A percentile compares a stretch with the other conserved stretches of the same genome.
Evolutionary conservation across 2,329 filamentous ascomycete genomes (phyloP).

Genomic region (Venturia nashicola): DNA sequence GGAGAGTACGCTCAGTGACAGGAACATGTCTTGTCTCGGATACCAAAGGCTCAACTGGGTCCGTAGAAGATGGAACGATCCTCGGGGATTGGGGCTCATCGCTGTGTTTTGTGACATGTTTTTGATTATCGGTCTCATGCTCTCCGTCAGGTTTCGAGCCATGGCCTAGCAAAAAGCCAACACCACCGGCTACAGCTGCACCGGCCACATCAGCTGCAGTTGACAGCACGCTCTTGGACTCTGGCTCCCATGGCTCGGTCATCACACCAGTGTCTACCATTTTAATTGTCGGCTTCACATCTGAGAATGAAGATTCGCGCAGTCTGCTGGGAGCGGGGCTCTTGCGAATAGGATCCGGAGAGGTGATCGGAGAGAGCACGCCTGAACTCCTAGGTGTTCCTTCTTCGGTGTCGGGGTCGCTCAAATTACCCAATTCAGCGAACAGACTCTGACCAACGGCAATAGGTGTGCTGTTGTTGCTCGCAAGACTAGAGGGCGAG

Average conservation of each 20-base stretch:
- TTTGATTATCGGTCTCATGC: background rate
- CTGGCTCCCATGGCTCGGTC: slow-evolving; percentile 14
- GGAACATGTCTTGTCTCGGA: slow-evolving; percentile 8
- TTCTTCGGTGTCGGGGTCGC: slow-evolving; percentile 18
- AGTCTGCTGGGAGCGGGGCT: slow-evolving; percentile 3
- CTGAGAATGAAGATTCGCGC: slow-evolving; percentile 11
- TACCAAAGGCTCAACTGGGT: background rate
- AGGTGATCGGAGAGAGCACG: slow-evolving; percentile 8
- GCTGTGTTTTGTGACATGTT: background rate
- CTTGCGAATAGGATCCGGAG: slow-evolving; percentile 18
- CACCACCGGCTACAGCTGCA: slow-evolving; percentile 11
- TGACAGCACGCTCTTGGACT: slow-evolving; percentile 13
- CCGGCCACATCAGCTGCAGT: slow-evolving; percentile 28
- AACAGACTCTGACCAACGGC: slow-evolving; percentile 49
- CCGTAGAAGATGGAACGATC: background rate
- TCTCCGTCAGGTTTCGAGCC: slow-evolving; percentile 13
- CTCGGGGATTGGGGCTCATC: background rate
- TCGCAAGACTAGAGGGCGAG: slow-evolving; percentile 38
- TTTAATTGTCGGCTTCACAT: slow-evolving; percentile 10
- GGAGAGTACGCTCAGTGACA: slow-evolving; percentile 16
- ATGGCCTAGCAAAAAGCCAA: slow-evolving; percentile 14
- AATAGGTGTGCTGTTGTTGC: slow-evolving; percentile 25
- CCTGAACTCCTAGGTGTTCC: slow-evolving; percentile 12
- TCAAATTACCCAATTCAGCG: slow-evolving; percentile 16
- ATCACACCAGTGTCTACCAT: slow-evolving; percentile 11